Base-by-base conservation (phyloP, 2,329 filamentous ascomycete genomes). In the Colletotrichum lindemuthianum region DNA sequence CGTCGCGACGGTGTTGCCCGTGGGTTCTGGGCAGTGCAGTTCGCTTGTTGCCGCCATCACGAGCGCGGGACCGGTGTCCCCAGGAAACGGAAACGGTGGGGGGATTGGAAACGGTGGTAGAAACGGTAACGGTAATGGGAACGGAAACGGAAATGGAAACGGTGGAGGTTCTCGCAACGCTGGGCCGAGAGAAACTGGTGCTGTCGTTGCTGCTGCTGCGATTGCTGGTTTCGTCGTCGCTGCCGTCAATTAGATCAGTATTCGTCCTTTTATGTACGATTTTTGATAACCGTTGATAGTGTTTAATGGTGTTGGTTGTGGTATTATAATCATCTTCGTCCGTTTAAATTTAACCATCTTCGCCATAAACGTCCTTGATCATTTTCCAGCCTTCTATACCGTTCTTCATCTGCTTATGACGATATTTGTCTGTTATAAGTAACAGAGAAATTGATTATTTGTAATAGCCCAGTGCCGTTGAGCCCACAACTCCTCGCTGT, bases 21-120 rank as follows among this genome's bases (percentile, higher is more conserved):
- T 63, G 5, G 64, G 60, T 0, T 48, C 61, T 0, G 52, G 48
- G 8, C 53, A 59, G 52, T 67, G 65, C 47, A 65, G 61, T 8
- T 65, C 60, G 1, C 57, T 67, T 2, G 63, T 65, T 15, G 65
- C 65, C 8, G 39, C 57, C 43, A 66, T 67, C 1, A 67, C 65
- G 16, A 65, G 64, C 12, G 60, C 61, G 2, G 61, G 61, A 0
- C 51, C 61, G 8, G 61, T 65, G 1, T 41, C 24, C 7, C 37
- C 51, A 4, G 34, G 43, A 2, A 41, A 49, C 8, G 44, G 50
- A 8, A 24, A n/a, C 12, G 59, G 59, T 8, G 43, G 33, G 36
- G 57, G 57, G 1, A 47, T 15, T 16, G 43, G 43, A 10, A 16
- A 15, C 8, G 53, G 53, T 11, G 16, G 41, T 4, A 44, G 58